Conservation (phyloP, 331 rosid genomes). For the Quercus lobata region DNA sequence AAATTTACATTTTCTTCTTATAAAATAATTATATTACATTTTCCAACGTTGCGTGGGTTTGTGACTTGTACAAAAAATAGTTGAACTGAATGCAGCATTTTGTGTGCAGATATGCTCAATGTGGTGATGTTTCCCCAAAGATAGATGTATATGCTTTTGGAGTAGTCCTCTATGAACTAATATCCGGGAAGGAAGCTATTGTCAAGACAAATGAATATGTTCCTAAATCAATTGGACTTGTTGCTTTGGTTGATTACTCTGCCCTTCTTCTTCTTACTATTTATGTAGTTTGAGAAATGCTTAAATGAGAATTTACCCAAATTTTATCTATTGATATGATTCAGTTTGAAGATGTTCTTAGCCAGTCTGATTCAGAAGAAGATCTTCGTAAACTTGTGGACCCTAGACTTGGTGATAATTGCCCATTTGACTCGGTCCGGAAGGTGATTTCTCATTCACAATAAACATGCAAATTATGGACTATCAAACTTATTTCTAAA, state of each 20-base stretch:
- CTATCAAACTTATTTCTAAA: not conserved
- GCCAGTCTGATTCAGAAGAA: constrained; percentile 54
- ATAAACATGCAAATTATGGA: not conserved
- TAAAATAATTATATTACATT: no score
- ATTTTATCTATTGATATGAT: constrained; percentile 12
- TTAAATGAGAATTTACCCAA: constrained; percentile 2
- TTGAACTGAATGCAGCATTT: constrained; percentile 8
- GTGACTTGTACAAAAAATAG: not conserved
- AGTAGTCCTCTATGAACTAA: constrained; percentile 72
- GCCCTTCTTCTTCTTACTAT: constrained; percentile 3
- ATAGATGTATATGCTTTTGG: constrained; percentile 92
- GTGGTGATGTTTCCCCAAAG: constrained; percentile 71
- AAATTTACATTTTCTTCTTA: no score
- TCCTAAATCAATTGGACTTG: constrained; percentile 70
- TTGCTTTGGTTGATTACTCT: constrained; percentile 57
- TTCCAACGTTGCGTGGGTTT: no score
- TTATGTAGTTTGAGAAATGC: not conserved
- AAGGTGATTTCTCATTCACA: constrained; percentile 46
- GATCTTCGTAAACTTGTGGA: constrained; percentile 61
- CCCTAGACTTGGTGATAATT: constrained; percentile 61
- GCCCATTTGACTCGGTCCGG: constrained; percentile 66
- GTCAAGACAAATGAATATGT: constrained; percentile 40
- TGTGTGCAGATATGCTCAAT: constrained; percentile 71
- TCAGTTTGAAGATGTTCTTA: constrained; percentile 87
- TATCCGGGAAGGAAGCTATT: constrained; percentile 81